A percentile compares a stretch with the other conserved stretches of the same genome.
These are phyloP conservation scores for Aspergillus pseudotamarii DNA, from an alignment of 2,329 filamentous ascomycete species.

Conservation along the genomic window DNA sequence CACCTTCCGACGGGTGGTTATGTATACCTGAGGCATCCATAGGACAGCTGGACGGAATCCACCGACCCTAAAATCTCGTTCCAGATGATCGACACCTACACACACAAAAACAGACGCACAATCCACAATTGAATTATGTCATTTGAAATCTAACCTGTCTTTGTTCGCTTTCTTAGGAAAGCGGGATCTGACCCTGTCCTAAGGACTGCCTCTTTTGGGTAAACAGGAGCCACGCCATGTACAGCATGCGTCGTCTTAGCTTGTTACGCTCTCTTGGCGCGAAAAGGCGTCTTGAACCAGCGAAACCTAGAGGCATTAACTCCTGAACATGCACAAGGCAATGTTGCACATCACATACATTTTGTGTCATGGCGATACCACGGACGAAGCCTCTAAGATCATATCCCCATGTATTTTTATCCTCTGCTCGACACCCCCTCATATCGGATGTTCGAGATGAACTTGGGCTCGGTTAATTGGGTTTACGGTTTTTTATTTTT, in stretches of 20 bases:
- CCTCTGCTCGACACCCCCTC: too few relatives aligned
- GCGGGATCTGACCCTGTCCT: not conserved
- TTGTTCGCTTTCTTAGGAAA: not conserved
- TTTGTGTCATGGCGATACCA: not conserved
- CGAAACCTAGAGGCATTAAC: not conserved
- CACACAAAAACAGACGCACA: not conserved
- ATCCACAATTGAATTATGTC: not conserved
- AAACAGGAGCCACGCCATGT: too few relatives aligned
- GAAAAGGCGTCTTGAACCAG: not conserved
- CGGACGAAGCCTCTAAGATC: not conserved
- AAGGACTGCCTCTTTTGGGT: not conserved
- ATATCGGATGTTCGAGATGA: too few relatives aligned
- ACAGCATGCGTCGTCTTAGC: not conserved
- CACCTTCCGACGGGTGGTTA: not conserved
- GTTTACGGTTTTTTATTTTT: not conserved
- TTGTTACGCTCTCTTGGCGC: not conserved
- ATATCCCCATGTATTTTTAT: not conserved
- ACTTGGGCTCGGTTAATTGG: too few relatives aligned
- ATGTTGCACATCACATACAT: too few relatives aligned
- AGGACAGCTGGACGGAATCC: not conserved
- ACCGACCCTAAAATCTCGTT: not conserved
- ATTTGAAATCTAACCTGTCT: not conserved
- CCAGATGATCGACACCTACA: not conserved
- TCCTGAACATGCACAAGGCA: too few relatives aligned
- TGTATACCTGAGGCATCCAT: not conserved